These are phyloP conservation scores for Fusarium luffae DNA, from an alignment of 2,329 filamentous ascomycete species.

Conservation along the genomic window DNA sequence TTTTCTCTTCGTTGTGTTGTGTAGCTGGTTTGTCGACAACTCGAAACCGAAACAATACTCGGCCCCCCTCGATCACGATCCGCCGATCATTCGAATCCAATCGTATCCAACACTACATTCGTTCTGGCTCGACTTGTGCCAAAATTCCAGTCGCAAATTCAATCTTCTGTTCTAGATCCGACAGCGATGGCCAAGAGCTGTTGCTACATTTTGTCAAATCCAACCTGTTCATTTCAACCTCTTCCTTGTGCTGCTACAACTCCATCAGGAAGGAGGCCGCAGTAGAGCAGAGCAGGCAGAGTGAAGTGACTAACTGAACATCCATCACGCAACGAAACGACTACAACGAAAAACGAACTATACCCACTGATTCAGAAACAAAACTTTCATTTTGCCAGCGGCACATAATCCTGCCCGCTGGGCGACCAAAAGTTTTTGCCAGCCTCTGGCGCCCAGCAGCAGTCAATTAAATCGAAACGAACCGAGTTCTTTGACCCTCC, in stretches of 20 bases:
- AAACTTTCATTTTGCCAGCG: constrained; percentile 16
- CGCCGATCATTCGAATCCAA: constrained; percentile 10
- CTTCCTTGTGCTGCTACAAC: constrained; percentile 30
- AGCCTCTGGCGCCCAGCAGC: constrained; percentile 40
- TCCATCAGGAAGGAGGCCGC: constrained; percentile 31
- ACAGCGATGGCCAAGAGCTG: constrained; percentile 45
- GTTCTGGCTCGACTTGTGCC: constrained; percentile 9
- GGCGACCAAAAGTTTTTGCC: constrained; percentile 41
- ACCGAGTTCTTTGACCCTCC: constrained; percentile 15
- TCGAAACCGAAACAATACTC: constrained; percentile 24
- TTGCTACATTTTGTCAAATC: constrained; percentile 22
- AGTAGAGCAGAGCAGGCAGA: constrained; percentile 31
- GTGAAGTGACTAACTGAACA: constrained; percentile 32
- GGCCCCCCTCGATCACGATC: constrained; percentile 16
- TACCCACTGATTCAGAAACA: constrained; percentile 26
- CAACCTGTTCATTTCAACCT: constrained; percentile 23
- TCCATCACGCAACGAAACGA: constrained; percentile 35
- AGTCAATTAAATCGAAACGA: constrained; percentile 17
- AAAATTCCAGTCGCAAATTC: constrained; percentile 29
- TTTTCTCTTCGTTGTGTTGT: constrained; percentile 10
- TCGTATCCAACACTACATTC: constrained; percentile 14
- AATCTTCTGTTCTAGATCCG: constrained; percentile 31
- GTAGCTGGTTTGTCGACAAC: constrained; percentile 17
- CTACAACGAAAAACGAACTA: constrained; percentile 10
- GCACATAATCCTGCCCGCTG: constrained; percentile 25